Conservation (phyloP, 257 asterid genomes). For the Euphrasia confusa region DNA sequence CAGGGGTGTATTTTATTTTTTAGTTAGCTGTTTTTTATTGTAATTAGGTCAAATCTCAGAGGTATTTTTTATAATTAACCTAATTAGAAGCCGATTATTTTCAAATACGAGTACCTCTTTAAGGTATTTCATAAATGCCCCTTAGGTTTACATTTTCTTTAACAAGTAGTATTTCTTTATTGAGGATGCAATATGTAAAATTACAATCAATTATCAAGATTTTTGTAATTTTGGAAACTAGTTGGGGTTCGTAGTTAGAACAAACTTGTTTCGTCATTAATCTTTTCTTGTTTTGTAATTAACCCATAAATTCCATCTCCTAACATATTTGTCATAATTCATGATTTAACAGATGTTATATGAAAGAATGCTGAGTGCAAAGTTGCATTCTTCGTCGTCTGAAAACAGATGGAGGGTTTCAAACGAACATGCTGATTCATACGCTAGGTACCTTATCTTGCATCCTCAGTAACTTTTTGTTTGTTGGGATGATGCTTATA, state of each 20-base stretch:
- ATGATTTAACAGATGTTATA: conserved; percentile 54
- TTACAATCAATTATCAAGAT: not conserved
- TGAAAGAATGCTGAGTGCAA: conserved; percentile 78
- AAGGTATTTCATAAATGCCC: not conserved
- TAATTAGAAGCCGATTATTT: no score
- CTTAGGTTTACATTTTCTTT: not conserved
- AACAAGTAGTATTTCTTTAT: not conserved
- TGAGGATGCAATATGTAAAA: not conserved
- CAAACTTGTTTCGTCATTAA: not conserved
- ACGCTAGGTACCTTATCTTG: conserved; percentile 56
- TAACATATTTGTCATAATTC: conserved; percentile 23
- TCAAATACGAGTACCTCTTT: not conserved
- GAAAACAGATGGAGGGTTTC: conserved; percentile 70
- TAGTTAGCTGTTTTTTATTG: no score
- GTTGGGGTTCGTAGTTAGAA: not conserved
- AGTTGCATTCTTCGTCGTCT: conserved; percentile 60
- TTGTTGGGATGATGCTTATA: conserved; percentile 19
- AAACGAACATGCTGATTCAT: conserved; percentile 51
- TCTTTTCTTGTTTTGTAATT: not conserved
- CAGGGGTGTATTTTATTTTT: no score
- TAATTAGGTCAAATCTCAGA: no score
- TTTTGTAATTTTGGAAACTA: not conserved
- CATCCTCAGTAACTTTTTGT: conserved; percentile 10
- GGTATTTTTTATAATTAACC: no score
- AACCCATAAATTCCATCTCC: conserved; percentile 8